phyloP scores from a whole-genome alignment of 768 basidiomycete genomes.

The Pleurotus pulmonarius region DNA sequence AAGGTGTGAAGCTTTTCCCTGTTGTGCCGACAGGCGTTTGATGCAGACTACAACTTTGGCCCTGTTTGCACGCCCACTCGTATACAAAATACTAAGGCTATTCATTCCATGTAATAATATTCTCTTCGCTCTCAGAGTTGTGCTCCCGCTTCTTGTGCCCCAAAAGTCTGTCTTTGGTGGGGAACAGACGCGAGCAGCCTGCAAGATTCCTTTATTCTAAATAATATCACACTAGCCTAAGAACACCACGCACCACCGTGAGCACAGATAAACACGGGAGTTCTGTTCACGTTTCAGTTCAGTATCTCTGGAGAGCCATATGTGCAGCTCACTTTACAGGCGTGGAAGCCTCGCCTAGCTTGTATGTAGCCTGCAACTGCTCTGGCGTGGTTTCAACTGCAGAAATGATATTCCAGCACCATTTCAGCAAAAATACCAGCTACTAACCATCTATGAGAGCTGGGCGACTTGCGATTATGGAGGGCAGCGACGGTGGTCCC shows the following conservation, averaged over 20 bases:
- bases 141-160: conserved; percentile 74
- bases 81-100: conserved; percentile 16
- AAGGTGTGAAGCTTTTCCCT: too few relatives aligned
- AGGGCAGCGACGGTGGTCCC: conserved; percentile 33
- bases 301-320: background rate
- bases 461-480: conserved; percentile 44
- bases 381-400: conserved; percentile 54
- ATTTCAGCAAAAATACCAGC: background rate
- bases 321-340: conserved; percentile 56
- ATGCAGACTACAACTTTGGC: conserved; percentile 3
- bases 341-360: conserved; percentile 56
- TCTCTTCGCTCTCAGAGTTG: conserved; percentile 44
- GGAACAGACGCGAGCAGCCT: conserved; percentile 74
- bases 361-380: conserved; percentile 41
- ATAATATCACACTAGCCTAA: background rate
- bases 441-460: conserved; percentile 49
- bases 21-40: background rate
- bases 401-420: background rate
- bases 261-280: conserved; percentile 78
- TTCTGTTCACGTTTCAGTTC: conserved; percentile 35
- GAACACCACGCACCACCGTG: conserved; percentile 40
- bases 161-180: conserved; percentile 65
- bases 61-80: conserved; percentile 7
- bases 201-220: background rate
- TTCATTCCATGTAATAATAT: conserved; percentile 75